Evolutionary conservation across 2,329 filamentous ascomycete genomes (phyloP), one percentile per base, ranked within the genome.

Genomic region (Thielaviopsis euricoi): DNA sequence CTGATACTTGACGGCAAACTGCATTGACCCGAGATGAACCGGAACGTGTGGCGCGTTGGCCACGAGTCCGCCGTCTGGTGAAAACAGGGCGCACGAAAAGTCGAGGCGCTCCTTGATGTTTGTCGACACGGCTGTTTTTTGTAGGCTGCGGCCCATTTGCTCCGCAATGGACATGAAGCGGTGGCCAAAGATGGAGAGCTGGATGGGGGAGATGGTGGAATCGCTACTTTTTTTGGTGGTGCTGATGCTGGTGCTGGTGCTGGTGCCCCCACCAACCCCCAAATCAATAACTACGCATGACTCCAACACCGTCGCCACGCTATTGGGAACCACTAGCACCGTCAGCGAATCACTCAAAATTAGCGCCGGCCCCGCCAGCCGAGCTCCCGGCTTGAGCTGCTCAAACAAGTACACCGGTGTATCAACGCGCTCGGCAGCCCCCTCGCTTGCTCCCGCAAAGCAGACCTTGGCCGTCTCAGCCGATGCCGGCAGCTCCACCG

Each of bases 231-330:
- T 23, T 15, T 6, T 19, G 12, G 1, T 6, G 13, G 4, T 26
- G 37, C 58, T 59, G 56, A 15, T n/a, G 23, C 9, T 2, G 26
- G 21, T 6, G 9, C 15, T 40, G 22, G 10, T n/a, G 23, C 13
- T 9, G 33, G 15, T 5, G n/a, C n/a, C n/a, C n/a, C n/a, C n/a
- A n/a, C n/a, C n/a, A n/a, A 82, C 82, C 57, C 83, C 80, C 48
- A 93, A 79, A 62, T 95, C 89, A 66, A 96, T 90, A 6, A 96
- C 78, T 7, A 96, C 88, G 65, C 95, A 91, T 0, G 89, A 95
- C 62, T 88, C 78, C 19, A 95, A 82, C 33, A 95, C 76, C 23
- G 89, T 71, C 0, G 90, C 91, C 22, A 81, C 80, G 2, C 89
- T 81, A 29, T 79, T 80, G 0, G 90, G 91, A 0, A 87, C 87